Evolutionary conservation across 257 asterid genomes (phyloP), one percentile per base, ranked within the genome.

Genomic region (Solanum okadae): DNA sequence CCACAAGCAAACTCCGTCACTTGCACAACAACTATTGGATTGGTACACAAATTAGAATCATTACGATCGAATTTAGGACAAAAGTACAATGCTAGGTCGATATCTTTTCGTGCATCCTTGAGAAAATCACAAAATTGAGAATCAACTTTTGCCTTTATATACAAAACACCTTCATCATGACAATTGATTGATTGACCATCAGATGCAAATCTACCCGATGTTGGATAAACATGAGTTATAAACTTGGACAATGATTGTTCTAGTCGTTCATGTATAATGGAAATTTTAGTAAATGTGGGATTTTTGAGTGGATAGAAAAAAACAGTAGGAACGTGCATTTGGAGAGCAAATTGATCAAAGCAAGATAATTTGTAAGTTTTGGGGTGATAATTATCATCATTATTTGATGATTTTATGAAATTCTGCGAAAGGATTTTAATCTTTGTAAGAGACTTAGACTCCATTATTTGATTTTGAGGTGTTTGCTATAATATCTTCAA

Each of bases 161-260:
- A 10, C 46, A 40, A 40, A 40, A 88, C 75, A 1, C 90, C 90
- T 15, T 84, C n/a, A 72, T 88, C 88, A 77, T 44, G 33, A 49
- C 90, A 88, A 65, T 35, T 20, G n/a, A 88, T 59, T 5, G 77
- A 52, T 22, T 67, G 85, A 49, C 40, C 63, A 84, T 88, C 88
- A 0, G 18, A 23, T 10, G 59, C 6, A 13, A 83, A 70, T 84
- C 88, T 84, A 33, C 90, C 88, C 3, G 88, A 61, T 14, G 61
- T 8, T 13, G 65, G 85, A 34, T 88, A 56, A 38, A 81, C 65
- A 56, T 25, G 22, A 49, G 29, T 68, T 71, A 83, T n/a, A 42
- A 37, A 16, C 42, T 88, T n/a, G 13, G 85, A 88, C 12, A 88
- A 56, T 22, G 90, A 88, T 59, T 49, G 38, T 71, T 88, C 75